Percentiles rank a stretch among this genome's conserved stretches.
phyloP scores from a whole-genome alignment of 495 filamentous ascomycete genomes.

The Apodospora peruviana region DNA sequence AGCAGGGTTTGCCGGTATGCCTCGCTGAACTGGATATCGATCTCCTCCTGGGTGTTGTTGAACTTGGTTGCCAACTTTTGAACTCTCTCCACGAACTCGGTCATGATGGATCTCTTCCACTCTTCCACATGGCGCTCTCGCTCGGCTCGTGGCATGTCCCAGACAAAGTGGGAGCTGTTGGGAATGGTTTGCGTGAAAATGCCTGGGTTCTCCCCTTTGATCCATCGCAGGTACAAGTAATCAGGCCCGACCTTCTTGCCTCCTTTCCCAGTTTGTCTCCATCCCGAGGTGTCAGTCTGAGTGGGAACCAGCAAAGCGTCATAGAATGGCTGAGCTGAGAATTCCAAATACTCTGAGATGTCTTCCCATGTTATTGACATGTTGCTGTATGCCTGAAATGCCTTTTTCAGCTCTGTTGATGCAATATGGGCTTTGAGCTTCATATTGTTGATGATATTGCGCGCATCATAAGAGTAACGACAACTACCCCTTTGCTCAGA shows the following conservation, averaged over 20 bases:
- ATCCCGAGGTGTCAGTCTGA: constrained; percentile 22
- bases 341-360: constrained; percentile 61
- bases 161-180: constrained; percentile 32
- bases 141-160: constrained; percentile 41
- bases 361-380: constrained; percentile 16
- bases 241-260: constrained; percentile 40
- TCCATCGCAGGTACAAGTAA: constrained; percentile 58
- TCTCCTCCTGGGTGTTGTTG: constrained; percentile 34
- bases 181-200: constrained; percentile 28
- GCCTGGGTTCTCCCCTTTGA: constrained; percentile 41
- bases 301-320: constrained; percentile 50
- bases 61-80: constrained; percentile 29
- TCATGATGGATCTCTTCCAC: constrained; percentile 48
- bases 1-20: constrained; percentile 41
- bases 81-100: constrained; percentile 44
- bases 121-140: constrained; percentile 27
- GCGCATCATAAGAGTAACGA: constrained; percentile 23
- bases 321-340: constrained; percentile 51
- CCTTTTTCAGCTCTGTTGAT: constrained; percentile 5
- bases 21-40: constrained; percentile 40
- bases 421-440: constrained; percentile 22
- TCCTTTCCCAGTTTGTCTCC: constrained; percentile 31
- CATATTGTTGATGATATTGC: constrained; percentile 35
- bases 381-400: constrained; percentile 6
- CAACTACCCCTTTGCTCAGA: constrained; percentile 35